Base-by-base conservation (phyloP, 2,329 filamentous ascomycete genomes). In the Triangularia verruculosa region DNA sequence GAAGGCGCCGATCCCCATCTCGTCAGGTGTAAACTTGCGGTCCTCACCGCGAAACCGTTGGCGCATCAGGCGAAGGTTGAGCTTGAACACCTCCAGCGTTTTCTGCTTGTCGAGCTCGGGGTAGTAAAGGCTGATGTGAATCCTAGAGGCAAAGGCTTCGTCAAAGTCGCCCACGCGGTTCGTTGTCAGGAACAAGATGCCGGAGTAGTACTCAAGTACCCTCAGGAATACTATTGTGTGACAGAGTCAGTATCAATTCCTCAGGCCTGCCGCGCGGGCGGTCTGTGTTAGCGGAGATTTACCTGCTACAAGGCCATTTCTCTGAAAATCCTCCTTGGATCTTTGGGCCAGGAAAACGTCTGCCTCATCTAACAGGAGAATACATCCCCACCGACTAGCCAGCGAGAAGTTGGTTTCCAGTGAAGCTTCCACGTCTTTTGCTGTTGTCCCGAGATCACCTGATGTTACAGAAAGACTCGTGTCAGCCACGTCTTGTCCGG, bases 121-220 rank as follows among this genome's bases (percentile, higher is more conserved):
- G 59, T 69, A 69, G 47, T 67, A 39, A 1, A 67, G 59, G 24
- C 54, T 62, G 7, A 69, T 60, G 47, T 68, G 67, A 20, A 67
- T 61, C 7, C 67, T 59, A 1, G 67, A 67, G 0, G 24, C 55
- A 53, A 68, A 69, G 0, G 77, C 78, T 22, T 77, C 74, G 61
- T 79, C 78, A 52, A 80, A 75, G 5, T 66, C 64, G 0, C 73
- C 67, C 27, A 79, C 75, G 9, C 68, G 65, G 55, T 72, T 72
- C 0, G 70, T 73, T 0, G 70, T 72, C 2, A 72, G 62, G 52
- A 72, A 72, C 0, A 72, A 61, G 17, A 72, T 70, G 8, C 68
- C 70, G 1, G 61, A 30, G 59, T 71, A 74, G 43, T 71, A 71
- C 32, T 73, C 69, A 11, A 72, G 62, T 12, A 64, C 61, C 4